Conservation (phyloP, 306 rosid genomes). For the Vigna unguiculata region DNA sequence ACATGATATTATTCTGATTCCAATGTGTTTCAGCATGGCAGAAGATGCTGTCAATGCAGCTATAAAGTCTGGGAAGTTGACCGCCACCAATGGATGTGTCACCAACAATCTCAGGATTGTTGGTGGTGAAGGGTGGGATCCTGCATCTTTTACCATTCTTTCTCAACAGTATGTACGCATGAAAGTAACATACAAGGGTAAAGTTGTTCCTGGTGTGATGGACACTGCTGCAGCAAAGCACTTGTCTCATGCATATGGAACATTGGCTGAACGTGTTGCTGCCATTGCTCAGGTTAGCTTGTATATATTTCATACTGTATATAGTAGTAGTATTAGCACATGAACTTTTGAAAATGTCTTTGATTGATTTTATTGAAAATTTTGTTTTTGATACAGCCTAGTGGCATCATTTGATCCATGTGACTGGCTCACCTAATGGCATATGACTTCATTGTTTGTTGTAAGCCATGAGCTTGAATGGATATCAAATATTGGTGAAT, state of each 20-base stretch:
- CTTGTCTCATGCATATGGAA: constrained; percentile 81
- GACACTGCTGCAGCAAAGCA: constrained; percentile 83
- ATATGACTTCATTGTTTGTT: neutral
- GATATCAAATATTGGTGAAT: neutral
- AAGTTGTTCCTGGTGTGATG: constrained; percentile 82
- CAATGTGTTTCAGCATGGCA: constrained; percentile 73
- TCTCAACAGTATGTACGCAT: constrained; percentile 78
- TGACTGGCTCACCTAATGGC: neutral
- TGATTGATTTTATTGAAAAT: neutral
- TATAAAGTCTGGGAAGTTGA: constrained; percentile 77
- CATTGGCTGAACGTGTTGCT: constrained; percentile 74
- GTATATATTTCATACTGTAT: neutral
- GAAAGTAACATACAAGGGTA: constrained; percentile 67
- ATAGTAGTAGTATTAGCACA: neutral
- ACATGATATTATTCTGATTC: constrained; percentile 38
- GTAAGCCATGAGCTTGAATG: neutral
- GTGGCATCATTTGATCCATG: neutral
- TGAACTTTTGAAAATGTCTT: neutral
- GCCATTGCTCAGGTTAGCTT: constrained; percentile 82
- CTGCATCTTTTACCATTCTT: constrained; percentile 75
- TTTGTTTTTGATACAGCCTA: neutral
- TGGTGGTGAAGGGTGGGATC: constrained; percentile 88
- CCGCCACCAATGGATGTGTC: constrained; percentile 60
- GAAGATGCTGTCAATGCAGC: constrained; percentile 90
- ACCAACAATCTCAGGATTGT: constrained; percentile 61